phyloP scores from a whole-genome alignment of 257 asterid genomes.

The Solanum acaule region DNA sequence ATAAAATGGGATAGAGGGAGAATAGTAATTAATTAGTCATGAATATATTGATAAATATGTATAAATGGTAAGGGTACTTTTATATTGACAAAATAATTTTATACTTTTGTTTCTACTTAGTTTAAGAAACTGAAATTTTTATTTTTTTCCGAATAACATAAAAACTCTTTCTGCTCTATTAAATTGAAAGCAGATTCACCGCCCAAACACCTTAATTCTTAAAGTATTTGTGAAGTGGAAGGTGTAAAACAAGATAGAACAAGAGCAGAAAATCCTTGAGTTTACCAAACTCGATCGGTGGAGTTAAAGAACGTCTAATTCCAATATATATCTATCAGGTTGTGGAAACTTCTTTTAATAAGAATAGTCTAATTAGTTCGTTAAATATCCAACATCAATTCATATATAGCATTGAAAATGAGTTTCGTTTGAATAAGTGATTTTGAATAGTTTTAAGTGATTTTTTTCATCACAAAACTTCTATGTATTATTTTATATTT shows the following conservation, averaged over 20 bases:
- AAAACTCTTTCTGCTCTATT: background rate
- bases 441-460: background rate
- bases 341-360: background rate
- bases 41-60: background rate
- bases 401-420: background rate
- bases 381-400: background rate
- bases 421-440: background rate
- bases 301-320: background rate
- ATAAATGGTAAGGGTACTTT: no score
- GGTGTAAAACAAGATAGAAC: background rate
- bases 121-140: no score
- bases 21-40: no score
- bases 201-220: background rate
- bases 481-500: no score
- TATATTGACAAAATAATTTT: no score
- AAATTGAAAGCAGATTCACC: background rate
- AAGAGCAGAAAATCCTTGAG: background rate
- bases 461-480: no score
- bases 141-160: no score
- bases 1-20: no score
- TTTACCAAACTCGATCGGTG: background rate
- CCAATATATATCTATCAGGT: no score
- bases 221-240: background rate
- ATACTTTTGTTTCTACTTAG: background rate
- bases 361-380: background rate